Percentiles rank a stretch among this genome's conserved stretches.
phyloP scores from a whole-genome alignment of 768 basidiomycete genomes.

The Megacollybia marginata region DNA sequence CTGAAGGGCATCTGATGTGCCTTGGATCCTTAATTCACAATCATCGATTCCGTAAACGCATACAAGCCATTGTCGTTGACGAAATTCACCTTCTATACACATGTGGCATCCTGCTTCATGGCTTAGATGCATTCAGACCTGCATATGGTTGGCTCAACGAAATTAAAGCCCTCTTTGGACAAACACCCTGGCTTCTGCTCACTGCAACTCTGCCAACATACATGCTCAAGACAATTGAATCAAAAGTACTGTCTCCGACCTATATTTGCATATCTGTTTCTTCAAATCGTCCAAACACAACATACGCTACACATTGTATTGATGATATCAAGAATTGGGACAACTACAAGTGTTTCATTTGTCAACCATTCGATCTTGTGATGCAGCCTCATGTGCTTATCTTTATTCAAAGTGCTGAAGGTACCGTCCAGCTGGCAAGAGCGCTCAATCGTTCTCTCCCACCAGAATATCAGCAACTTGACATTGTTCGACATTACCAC shows the following conservation, averaged over 20 bases:
- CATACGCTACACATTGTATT: constrained; percentile 5
- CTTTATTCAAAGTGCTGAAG: background rate
- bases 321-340: background rate
- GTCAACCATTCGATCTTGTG: background rate
- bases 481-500: constrained; percentile 2
- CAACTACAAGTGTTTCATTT: constrained; percentile 3
- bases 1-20: constrained; percentile 1
- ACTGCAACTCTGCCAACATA: constrained; percentile 3
- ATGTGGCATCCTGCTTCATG: constrained; percentile 1
- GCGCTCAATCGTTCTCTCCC: background rate
- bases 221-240: background rate
- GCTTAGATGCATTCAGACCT: constrained; percentile 1
- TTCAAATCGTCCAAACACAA: constrained; percentile 3
- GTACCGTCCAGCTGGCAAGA: background rate
- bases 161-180: background rate
- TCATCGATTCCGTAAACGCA: background rate
- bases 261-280: background rate
- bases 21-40: background rate
- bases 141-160: constrained; percentile 1
- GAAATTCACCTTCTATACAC: constrained; percentile 2
- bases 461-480: background rate
- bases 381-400: constrained; percentile 1
- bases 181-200: background rate
- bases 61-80: constrained; percentile 1
- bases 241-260: background rate